These are phyloP conservation scores for Pseudocercospora vitis DNA, from an alignment of 2,329 filamentous ascomycete species.

Conservation along the genomic window DNA sequence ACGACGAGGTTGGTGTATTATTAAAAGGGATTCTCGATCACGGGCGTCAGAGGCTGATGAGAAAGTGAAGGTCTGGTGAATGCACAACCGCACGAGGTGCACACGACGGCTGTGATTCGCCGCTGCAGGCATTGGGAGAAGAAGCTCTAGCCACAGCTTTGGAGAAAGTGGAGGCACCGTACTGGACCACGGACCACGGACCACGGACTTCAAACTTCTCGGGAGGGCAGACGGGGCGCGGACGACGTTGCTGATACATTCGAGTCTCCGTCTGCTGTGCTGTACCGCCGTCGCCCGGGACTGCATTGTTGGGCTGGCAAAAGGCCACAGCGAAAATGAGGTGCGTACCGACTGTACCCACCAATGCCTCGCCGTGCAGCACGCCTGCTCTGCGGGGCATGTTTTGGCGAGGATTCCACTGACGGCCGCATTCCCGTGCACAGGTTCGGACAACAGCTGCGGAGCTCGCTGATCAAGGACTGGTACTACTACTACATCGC, in stretches of 20 bases:
- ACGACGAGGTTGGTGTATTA: background rate
- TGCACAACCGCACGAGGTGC: background rate
- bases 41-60: constrained; percentile 6
- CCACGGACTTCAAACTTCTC: background rate
- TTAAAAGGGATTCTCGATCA: constrained; percentile 1
- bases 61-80: no score
- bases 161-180: background rate
- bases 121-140: background rate
- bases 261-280: background rate
- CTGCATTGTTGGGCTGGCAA: background rate
- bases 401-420: background rate
- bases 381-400: constrained; percentile 5
- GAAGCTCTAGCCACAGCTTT: background rate
- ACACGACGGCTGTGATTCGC: background rate
- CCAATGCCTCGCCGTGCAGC: constrained; percentile 4
- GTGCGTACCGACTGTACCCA: constrained; percentile 7
- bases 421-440: background rate
- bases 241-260: background rate
- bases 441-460: constrained; percentile 94
- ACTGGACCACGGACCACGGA: background rate
- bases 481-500: constrained; percentile 98
- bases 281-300: background rate
- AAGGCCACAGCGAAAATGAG: constrained; percentile 9
- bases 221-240: background rate
- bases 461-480: constrained; percentile 91